Conservation (phyloP, 106 monocot species). For the Dendrobium huoshanense region DNA sequence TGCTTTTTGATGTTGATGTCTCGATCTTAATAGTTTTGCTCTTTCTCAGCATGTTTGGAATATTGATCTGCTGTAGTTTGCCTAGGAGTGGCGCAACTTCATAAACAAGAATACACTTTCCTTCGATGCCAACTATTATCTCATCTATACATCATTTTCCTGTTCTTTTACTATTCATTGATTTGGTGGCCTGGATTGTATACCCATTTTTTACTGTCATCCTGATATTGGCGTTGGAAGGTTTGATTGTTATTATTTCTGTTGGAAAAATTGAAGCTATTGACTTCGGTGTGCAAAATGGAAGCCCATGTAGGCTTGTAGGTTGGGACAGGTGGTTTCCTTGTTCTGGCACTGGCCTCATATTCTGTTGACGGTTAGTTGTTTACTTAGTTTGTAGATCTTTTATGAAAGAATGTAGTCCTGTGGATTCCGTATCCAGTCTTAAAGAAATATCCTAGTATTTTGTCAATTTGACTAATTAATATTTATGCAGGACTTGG, state of each 20-base stretch:
- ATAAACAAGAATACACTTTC: not conserved
- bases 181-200: not conserved
- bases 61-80: not conserved
- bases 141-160: not conserved
- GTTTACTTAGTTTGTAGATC: not conserved
- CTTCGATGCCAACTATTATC: not conserved
- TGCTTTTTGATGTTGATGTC: not conserved
- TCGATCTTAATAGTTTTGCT: not conserved
- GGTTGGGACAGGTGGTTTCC: not conserved
- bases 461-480: not conserved
- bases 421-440: not conserved
- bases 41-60: not conserved
- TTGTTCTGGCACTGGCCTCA: not conserved
- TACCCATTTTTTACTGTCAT: not conserved
- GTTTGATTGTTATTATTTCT: not conserved
- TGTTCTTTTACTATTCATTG: not conserved
- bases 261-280: not conserved
- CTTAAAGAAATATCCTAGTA: not conserved
- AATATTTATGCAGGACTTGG: not conserved
- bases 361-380: not conserved
- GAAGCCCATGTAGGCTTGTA: not conserved
- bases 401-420: not conserved
- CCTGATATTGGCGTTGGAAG: not conserved
- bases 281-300: not conserved
- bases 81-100: not conserved